A percentile compares a stretch with the other conserved stretches of the same genome.
These are phyloP conservation scores for Solanum chiquidenum DNA, from an alignment of 257 asterid genomes.

Conservation along the genomic window DNA sequence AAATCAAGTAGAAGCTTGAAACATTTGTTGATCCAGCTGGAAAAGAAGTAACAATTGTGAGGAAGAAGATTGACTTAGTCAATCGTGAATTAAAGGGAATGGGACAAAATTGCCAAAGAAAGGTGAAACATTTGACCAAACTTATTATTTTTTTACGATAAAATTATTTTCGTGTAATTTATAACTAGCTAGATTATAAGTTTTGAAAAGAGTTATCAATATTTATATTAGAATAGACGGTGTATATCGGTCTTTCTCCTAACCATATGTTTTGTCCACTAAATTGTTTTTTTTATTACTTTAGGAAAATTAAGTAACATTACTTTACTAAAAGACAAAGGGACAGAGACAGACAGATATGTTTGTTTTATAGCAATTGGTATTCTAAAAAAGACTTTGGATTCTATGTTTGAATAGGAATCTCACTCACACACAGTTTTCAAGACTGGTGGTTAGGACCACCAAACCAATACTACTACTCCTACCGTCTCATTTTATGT, in stretches of 20 bases:
- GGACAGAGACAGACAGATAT: background rate
- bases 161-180: no score
- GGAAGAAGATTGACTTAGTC: constrained; percentile 57
- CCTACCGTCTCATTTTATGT: no score
- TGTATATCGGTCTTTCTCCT: background rate
- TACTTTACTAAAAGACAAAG: background rate
- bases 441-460: background rate
- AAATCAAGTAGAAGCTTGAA: constrained; percentile 70
- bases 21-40: constrained; percentile 70
- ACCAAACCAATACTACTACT: background rate
- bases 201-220: no score
- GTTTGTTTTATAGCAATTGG: background rate
- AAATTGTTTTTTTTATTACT: background rate
- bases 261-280: background rate
- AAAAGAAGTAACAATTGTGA: constrained; percentile 53
- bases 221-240: no score
- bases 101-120: constrained; percentile 62
- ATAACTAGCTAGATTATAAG: no score
- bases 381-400: background rate
- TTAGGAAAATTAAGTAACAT: background rate
- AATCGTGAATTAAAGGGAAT: constrained; percentile 59
- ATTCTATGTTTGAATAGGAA: background rate
- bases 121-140: constrained; percentile 25
- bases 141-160: background rate
- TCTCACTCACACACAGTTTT: background rate